A percentile compares a stretch with the other conserved stretches of the same genome.
Conservation (phyloP, 768 basidiomycete species). For the Rubroboletus satanas region DNA sequence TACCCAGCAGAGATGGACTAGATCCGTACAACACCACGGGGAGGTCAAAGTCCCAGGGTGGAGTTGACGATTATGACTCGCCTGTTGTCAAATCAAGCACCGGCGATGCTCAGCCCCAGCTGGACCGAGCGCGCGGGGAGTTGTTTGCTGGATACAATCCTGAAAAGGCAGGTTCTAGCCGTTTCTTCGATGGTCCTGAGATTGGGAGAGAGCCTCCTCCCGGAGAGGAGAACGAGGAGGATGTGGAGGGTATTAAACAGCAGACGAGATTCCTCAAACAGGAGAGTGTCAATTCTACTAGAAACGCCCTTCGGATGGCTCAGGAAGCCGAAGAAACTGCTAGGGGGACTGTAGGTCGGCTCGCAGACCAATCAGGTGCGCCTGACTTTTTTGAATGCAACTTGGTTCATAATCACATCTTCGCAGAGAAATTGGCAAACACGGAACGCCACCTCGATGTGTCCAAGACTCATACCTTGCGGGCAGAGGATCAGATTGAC, state of each 20-base stretch:
- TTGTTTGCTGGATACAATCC: conserved; percentile 75
- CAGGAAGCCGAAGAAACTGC: conserved; percentile 97
- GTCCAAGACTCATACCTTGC: conserved; percentile 78
- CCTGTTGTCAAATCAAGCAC: conserved; percentile 3
- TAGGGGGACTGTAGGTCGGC: conserved; percentile 70
- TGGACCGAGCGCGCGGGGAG: conserved; percentile 66
- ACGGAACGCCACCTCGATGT: conserved; percentile 95
- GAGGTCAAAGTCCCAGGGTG: conserved; percentile 25
- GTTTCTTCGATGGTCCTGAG: conserved; percentile 66
- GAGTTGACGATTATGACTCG: conserved; percentile 24
- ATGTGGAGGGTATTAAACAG: conserved; percentile 92
- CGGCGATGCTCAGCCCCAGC: conserved; percentile 38
- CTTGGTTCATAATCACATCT: not conserved
- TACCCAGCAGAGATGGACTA: conserved; percentile 61
- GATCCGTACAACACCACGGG: conserved; percentile 45
- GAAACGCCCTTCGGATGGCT: conserved; percentile 91
- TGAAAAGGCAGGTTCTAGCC: conserved; percentile 51
- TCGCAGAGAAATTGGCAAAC: conserved; percentile 77
- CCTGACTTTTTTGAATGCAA: not conserved
- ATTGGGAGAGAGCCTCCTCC: conserved; percentile 44
- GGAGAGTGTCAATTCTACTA: conserved; percentile 81
- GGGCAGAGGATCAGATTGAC: conserved; percentile 90
- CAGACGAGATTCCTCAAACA: conserved; percentile 88
- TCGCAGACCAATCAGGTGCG: conserved; percentile 93
- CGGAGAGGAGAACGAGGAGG: conserved; percentile 79